phyloP scores from a whole-genome alignment of 2,329 filamentous ascomycete species.

The Colletotrichum simmondsii region DNA sequence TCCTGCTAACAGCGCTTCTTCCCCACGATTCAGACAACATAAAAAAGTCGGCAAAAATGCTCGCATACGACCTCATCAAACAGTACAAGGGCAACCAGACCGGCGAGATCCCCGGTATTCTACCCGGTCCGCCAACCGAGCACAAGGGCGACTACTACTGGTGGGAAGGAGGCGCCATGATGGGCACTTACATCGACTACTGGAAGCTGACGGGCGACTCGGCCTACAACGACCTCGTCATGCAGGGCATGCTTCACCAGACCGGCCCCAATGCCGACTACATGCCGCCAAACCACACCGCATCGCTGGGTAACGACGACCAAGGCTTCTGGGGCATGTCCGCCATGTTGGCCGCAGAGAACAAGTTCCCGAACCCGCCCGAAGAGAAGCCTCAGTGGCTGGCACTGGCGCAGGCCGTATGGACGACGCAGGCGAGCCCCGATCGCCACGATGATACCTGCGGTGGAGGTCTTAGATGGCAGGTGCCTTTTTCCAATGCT shows the following conservation, averaged over 20 bases:
- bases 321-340: conserved; percentile 78
- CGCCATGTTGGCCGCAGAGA: conserved; percentile 74
- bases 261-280: conserved; percentile 67
- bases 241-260: conserved; percentile 67
- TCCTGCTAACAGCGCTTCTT: neutral
- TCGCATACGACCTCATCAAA: conserved; percentile 62
- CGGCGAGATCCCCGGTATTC: conserved; percentile 65
- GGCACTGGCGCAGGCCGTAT: conserved; percentile 76
- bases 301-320: conserved; percentile 72
- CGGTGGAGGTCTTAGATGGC: conserved; percentile 79
- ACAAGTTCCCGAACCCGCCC: conserved; percentile 69
- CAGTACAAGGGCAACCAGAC: conserved; percentile 63
- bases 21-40: conserved; percentile 52
- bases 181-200: conserved; percentile 77
- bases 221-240: conserved; percentile 70
- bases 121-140: conserved; percentile 63
- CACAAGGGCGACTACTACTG: conserved; percentile 72
- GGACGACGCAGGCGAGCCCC: conserved; percentile 67
- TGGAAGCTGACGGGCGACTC: conserved; percentile 74
- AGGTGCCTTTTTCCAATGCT: conserved; percentile 78
- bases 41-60: conserved; percentile 54
- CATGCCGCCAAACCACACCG: conserved; percentile 69
- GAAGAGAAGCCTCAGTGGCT: conserved; percentile 68
- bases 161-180: conserved; percentile 79
- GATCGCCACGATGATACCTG: conserved; percentile 75